These are phyloP conservation scores for Zygosaccharomyces sapae DNA, from an alignment of 1,139 yeast genomes.

Conservation along the genomic window DNA sequence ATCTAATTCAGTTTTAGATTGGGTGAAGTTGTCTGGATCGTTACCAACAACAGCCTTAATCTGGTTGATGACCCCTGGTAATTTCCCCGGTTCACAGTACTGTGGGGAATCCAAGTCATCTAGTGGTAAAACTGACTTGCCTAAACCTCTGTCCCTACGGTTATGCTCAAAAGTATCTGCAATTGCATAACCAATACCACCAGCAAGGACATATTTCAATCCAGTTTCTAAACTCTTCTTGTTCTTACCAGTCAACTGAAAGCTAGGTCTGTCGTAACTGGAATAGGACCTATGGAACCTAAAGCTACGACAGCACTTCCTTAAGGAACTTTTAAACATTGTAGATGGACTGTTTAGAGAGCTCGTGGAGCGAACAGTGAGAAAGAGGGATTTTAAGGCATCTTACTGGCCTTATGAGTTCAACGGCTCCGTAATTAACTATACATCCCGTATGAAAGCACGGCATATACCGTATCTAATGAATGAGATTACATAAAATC, in stretches of 20 bases:
- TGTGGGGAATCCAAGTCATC: slow-evolving; percentile 21
- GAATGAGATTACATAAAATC: slow-evolving; percentile 68
- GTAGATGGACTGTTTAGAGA: too few species aligned
- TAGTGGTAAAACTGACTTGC: slow-evolving; percentile 23
- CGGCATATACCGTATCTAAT: neutral
- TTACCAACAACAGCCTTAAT: slow-evolving; percentile 25
- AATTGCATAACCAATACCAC: slow-evolving; percentile 13
- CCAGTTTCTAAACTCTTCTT: neutral
- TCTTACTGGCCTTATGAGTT: neutral
- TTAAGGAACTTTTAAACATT: slow-evolving; percentile 1
- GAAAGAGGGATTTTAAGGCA: too few species aligned
- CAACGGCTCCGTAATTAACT: neutral
- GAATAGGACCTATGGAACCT: slow-evolving; percentile 1
- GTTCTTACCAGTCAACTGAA: neutral
- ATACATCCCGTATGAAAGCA: neutral
- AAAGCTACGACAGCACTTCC: slow-evolving; percentile 1
- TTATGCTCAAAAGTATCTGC: slow-evolving; percentile 7
- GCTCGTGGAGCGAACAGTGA: too few species aligned
- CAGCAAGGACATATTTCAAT: slow-evolving; percentile 11
- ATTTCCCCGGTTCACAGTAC: slow-evolving; percentile 22
- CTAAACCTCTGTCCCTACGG: neutral
- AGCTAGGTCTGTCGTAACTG: neutral
- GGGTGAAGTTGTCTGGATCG: slow-evolving; percentile 25
- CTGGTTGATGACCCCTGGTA: slow-evolving; percentile 19
- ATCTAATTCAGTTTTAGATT: slow-evolving; percentile 35